Evolutionary conservation across 129 eudicot species (phyloP).

Genomic region (Escallonia herrerae): DNA sequence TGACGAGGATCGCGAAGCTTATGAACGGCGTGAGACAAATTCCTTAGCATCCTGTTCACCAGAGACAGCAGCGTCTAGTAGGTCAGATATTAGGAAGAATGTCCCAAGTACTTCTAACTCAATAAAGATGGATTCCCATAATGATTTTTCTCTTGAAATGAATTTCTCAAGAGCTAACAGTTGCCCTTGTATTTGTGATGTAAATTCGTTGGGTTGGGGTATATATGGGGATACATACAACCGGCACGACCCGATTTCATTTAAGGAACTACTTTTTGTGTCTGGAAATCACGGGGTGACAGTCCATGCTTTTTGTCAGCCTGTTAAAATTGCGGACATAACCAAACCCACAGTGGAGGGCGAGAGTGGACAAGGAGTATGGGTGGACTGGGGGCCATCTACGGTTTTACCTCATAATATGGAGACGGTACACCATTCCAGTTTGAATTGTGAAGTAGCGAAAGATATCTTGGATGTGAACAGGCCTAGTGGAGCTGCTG

Average conservation of each 20-base stretch:
- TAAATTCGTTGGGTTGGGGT: constrained; percentile 83
- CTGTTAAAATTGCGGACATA: constrained; percentile 23
- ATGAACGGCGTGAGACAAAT: constrained; percentile 1
- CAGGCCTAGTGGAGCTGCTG: constrained; percentile 24
- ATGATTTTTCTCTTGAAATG: constrained; percentile 16
- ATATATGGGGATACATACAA: constrained; percentile 54
- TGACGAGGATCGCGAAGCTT: constrained; percentile 11
- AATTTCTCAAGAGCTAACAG: constrained; percentile 25
- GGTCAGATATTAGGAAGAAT: constrained; percentile 27
- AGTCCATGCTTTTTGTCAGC: constrained; percentile 63
- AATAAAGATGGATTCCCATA: constrained; percentile 16
- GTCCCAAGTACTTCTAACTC: constrained; percentile 30
- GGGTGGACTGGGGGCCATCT: constrained; percentile 97
- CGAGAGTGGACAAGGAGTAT: constrained; percentile 48
- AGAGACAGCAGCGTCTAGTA: constrained; percentile 15
- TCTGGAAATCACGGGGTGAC: constrained; percentile 69
- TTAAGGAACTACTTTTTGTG: constrained; percentile 73
- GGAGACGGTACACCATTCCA: constrained; percentile 5
- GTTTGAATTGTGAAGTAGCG: constrained; percentile 5
- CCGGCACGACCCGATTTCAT: constrained; percentile 44
- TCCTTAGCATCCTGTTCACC: constrained; percentile 12
- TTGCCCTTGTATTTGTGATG: constrained; percentile 50
- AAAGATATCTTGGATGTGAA: constrained; percentile 15
- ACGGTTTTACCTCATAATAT: constrained; percentile 14
- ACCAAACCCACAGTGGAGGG: constrained; percentile 23